These are phyloP conservation scores for Fagus crenata DNA, from an alignment of 306 rosid genomes.

Conservation along the genomic window DNA sequence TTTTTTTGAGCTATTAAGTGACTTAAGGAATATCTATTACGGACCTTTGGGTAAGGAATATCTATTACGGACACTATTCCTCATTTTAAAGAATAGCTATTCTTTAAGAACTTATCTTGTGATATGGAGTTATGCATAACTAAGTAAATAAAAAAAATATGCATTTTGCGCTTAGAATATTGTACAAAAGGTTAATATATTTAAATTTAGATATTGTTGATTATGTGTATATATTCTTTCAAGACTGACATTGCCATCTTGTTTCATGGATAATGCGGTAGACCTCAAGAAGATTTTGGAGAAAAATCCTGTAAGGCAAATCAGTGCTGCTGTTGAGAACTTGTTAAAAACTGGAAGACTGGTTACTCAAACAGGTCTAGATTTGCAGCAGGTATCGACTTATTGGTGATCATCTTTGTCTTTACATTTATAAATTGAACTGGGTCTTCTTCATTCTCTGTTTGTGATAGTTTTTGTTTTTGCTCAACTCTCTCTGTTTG, in stretches of 20 bases:
- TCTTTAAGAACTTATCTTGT: background rate
- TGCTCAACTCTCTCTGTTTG: too few relatives aligned
- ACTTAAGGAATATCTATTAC: too few relatives aligned
- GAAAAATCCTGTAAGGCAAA: constrained; percentile 46
- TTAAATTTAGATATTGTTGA: constrained; percentile 13
- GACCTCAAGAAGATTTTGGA: constrained; percentile 62
- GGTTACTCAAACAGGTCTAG: constrained; percentile 61
- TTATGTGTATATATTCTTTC: constrained; percentile 11
- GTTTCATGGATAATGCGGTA: constrained; percentile 43
- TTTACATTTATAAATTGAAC: constrained; percentile 14
- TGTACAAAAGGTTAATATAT: background rate
- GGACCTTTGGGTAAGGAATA: too few relatives aligned
- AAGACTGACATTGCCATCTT: constrained; percentile 20
- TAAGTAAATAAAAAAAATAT: background rate
- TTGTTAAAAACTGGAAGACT: constrained; percentile 84
- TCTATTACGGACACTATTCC: too few relatives aligned
- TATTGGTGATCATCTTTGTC: constrained; percentile 7
- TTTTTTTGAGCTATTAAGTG: too few relatives aligned
- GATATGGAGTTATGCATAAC: background rate
- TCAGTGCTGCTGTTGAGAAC: constrained; percentile 63
- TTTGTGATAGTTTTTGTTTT: constrained; percentile 1
- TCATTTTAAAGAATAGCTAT: too few relatives aligned
- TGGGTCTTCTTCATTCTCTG: background rate
- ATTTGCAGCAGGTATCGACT: constrained; percentile 87
- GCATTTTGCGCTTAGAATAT: constrained; percentile 12